Base-by-base conservation (phyloP, 306 rosid species). In the Vigna nakashimae region DNA sequence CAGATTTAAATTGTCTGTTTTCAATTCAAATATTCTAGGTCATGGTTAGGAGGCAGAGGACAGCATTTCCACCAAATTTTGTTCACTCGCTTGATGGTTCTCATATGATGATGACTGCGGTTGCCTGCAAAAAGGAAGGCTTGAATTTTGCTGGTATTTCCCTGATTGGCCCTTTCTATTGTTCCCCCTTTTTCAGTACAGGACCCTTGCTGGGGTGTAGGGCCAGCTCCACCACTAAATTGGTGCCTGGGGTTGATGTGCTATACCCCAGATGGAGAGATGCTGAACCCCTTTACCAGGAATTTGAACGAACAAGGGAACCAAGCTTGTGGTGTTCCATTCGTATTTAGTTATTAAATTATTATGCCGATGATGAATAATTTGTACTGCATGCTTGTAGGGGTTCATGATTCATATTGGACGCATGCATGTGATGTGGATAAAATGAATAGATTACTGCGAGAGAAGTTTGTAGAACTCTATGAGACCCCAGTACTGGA, bases 41-140 rank as follows among this genome's bases (percentile, higher is more conserved):
- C 74, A 69, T 91, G 91, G 90, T 79, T 78, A 87, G 65, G 82
- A 87, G 95, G 84, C 98, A 94, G 80, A 88, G 88, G 79, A 90
- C 97, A 17, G 97, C 98, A 12, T 94, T 94, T 77, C 98, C 98
- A 4, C 98, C 98, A 53, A 94, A 94, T 80, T 92, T 94, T 86
- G 93, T 94, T 79, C 98, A 94, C 85, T 94, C 98, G 52, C 98
- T 94, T 0, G 98, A 94, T 80, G 91, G 97, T 70, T 89, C 98
- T 82, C 98, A 94, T 85, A 94, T 94, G 98, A 94, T 94, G 98
- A 94, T 92, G 98, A 94, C 98, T n/a, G 97, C 98, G n/a, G 81
- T 87, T 80, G 92, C 96, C 84, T 90, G 98, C 88, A 86, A 86
- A 82, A 85, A 66, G 63, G 93, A 88, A 48, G 95, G 97, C 80